These are phyloP conservation scores for Paxillus rubicundulus DNA, from an alignment of 768 basidiomycete species.

Conservation along the genomic window DNA sequence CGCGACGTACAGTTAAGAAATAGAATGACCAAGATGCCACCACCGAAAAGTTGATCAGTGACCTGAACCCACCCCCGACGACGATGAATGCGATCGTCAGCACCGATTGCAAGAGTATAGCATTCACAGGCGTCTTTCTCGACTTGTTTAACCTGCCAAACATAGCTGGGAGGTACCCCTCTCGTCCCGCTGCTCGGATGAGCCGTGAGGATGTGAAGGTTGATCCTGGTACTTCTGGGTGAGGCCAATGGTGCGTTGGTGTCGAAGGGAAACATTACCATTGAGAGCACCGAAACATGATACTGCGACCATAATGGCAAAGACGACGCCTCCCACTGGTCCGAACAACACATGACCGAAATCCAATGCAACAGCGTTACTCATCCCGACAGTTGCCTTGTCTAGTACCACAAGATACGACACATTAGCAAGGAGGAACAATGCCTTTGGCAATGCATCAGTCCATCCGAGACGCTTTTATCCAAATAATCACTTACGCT, in stretches of 20 bases:
- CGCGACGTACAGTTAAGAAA: conserved; percentile 67
- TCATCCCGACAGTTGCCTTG: conserved; percentile 67
- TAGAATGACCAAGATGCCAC: conserved; percentile 87
- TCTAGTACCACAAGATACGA: conserved; percentile 95
- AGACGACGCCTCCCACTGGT: conserved; percentile 78
- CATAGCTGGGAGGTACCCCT: conserved; percentile 80
- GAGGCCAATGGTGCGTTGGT: neutral
- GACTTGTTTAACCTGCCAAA: conserved; percentile 76
- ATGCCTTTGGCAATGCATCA: conserved; percentile 39
- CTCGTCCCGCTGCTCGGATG: conserved; percentile 85
- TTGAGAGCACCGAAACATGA: conserved; percentile 96
- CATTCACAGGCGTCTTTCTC: conserved; percentile 85
- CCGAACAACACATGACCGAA: conserved; percentile 89
- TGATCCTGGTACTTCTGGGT: conserved; percentile 42
- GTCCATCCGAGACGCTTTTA: conserved; percentile 4
- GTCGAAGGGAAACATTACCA: conserved; percentile 41
- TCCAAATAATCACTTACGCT: conserved; percentile 44
- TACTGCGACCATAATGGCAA: conserved; percentile 88
- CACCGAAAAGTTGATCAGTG: conserved; percentile 85
- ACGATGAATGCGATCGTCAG: conserved; percentile 79
- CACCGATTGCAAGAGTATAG: conserved; percentile 72
- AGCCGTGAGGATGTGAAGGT: conserved; percentile 80
- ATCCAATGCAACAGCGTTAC: conserved; percentile 88
- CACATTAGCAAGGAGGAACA: conserved; percentile 81
- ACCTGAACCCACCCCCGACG: conserved; percentile 86